Conservation (phyloP, 495 filamentous ascomycete genomes). For the Tuber indicum region DNA sequence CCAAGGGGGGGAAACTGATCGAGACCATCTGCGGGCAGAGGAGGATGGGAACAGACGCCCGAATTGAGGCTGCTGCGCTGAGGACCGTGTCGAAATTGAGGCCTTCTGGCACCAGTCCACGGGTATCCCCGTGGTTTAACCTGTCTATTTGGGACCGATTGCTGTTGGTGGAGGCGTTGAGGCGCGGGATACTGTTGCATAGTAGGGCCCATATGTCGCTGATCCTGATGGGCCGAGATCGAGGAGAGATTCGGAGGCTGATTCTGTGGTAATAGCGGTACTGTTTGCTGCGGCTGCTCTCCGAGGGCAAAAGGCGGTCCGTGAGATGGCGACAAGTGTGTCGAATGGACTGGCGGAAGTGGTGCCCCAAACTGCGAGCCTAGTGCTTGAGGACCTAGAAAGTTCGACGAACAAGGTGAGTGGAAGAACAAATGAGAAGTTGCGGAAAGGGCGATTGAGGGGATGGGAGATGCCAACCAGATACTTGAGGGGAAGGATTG, state of each 20-base stretch:
- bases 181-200: conserved; percentile 6
- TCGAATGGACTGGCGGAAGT: background rate
- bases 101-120: background rate
- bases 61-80: conserved; percentile 5
- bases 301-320: background rate
- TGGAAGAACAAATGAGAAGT: background rate
- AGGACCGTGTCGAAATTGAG: background rate
- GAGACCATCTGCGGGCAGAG: conserved; percentile 7
- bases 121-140: background rate
- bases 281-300: background rate
- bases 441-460: background rate
- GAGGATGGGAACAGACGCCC: conserved; percentile 5
- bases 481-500: background rate
- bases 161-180: conserved; percentile 9
- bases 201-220: conserved; percentile 22
- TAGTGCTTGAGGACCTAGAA: background rate
- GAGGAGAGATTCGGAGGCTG: conserved; percentile 7
- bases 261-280: background rate
- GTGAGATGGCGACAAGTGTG: background rate
- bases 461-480: background rate
- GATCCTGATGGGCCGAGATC: conserved; percentile 16
- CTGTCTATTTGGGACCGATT: background rate
- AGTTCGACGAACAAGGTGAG: background rate
- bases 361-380: background rate
- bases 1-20: conserved; percentile 38